Conservation (phyloP, 192 early-diverging fungal species). For the Linnemannia elongata region DNA sequence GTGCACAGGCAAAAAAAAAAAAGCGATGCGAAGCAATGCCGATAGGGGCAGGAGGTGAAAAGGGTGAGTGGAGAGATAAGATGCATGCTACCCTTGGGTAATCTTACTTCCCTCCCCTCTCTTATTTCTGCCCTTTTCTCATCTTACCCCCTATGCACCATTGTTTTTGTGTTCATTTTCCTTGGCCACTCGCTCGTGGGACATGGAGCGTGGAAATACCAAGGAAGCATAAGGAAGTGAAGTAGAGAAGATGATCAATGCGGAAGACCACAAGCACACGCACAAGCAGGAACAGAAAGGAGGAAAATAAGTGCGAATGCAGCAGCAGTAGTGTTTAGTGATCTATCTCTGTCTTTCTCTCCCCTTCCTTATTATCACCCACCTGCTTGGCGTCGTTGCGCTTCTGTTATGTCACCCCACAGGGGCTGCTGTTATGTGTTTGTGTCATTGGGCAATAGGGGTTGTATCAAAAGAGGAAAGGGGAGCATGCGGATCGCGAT, state of each 20-base stretch:
- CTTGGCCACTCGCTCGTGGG: neutral
- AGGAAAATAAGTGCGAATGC: neutral
- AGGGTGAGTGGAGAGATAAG: neutral
- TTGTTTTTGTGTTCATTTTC: neutral
- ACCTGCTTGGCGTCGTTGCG: neutral
- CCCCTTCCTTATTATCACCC: neutral
- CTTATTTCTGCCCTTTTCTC: neutral
- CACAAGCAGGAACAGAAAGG: neutral
- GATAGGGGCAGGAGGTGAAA: neutral
- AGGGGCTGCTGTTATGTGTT: neutral
- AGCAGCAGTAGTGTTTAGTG: neutral
- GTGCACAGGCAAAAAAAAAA: too few relatives aligned
- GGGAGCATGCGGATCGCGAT: neutral
- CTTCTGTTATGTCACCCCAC: neutral
- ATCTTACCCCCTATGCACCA: neutral
- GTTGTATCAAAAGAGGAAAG: neutral
- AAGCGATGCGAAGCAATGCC: neutral
- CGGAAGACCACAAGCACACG: neutral
- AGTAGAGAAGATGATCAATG: too few relatives aligned
- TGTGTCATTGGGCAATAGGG: neutral
- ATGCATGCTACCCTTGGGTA: neutral
- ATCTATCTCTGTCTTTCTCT: neutral
- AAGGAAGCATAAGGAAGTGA: too few relatives aligned
- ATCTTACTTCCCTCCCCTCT: neutral
- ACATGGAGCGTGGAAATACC: neutral